These are phyloP conservation scores for Cytospora schulzeri DNA, from an alignment of 2,329 filamentous ascomycete species.

Conservation along the genomic window DNA sequence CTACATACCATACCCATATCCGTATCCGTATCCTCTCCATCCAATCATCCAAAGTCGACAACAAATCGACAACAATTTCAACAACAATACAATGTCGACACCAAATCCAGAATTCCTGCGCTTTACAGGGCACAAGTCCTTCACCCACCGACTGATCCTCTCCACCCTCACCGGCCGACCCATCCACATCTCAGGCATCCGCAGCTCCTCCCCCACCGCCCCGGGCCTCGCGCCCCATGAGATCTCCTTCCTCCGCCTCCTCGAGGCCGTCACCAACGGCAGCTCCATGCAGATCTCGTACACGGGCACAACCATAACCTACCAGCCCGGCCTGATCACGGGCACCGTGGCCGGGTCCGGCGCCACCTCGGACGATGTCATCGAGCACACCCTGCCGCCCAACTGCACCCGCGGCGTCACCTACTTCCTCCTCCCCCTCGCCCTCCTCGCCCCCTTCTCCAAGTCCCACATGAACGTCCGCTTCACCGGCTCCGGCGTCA, in stretches of 20 bases:
- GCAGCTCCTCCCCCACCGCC: slow-evolving; percentile 79
- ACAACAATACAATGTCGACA: too few species aligned
- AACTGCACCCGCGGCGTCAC: slow-evolving; percentile 80
- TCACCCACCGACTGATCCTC: slow-evolving; percentile 82
- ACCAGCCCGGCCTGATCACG: slow-evolving; percentile 89
- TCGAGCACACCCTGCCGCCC: slow-evolving; percentile 78
- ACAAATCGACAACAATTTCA: slow-evolving; percentile 33
- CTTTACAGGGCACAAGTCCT: slow-evolving; percentile 82
- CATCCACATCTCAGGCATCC: slow-evolving; percentile 91
- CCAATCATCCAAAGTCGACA: slow-evolving; percentile 6
- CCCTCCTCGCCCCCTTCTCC: slow-evolving; percentile 87
- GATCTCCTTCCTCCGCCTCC: slow-evolving; percentile 90
- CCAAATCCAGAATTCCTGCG: slow-evolving; percentile 61
- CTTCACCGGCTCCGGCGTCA: slow-evolving; percentile 88
- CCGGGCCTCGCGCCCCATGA: slow-evolving; percentile 91
- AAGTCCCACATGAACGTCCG: slow-evolving; percentile 89
- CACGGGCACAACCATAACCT: slow-evolving; percentile 90
- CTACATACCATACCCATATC: background rate
- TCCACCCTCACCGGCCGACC: slow-evolving; percentile 88
- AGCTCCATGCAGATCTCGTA: slow-evolving; percentile 93
- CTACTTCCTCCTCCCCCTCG: slow-evolving; percentile 89
- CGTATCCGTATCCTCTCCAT: too few species aligned
- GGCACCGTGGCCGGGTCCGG: slow-evolving; percentile 78
- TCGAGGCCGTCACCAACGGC: slow-evolving; percentile 95
- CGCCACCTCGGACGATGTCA: slow-evolving; percentile 69